Conservation (phyloP, 495 filamentous ascomycete species). For the Tuber aestivum region DNA sequence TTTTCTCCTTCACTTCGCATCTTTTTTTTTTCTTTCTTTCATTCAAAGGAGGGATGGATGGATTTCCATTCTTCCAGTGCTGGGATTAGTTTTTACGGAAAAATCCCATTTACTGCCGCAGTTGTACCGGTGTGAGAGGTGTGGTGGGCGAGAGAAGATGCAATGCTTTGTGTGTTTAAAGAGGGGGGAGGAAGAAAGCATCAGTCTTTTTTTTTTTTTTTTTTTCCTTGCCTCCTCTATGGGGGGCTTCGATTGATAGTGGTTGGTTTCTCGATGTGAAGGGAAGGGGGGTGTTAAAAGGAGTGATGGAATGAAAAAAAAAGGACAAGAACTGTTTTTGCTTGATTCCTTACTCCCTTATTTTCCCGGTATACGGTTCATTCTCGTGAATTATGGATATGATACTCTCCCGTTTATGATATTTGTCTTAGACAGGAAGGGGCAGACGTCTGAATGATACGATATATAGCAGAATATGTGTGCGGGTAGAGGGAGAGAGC, state of each 20-base stretch:
- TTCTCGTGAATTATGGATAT: background rate
- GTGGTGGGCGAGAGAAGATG: slow-evolving; percentile 24
- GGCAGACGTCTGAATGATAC: background rate
- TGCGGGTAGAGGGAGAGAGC: background rate
- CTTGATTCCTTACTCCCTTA: background rate
- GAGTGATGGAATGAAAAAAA: background rate
- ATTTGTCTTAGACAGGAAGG: background rate
- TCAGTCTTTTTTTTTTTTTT: background rate
- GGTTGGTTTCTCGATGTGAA: background rate
- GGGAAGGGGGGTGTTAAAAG: background rate
- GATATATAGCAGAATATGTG: background rate
- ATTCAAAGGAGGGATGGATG: slow-evolving; percentile 31
- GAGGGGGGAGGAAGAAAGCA: slow-evolving; percentile 16
- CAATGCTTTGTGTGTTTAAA: slow-evolving; percentile 28
- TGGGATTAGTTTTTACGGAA: slow-evolving; percentile 29
- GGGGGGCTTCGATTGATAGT: background rate
- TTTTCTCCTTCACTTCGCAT: slow-evolving; percentile 22
- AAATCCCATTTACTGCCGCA: slow-evolving; percentile 34
- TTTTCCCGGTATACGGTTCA: slow-evolving; percentile 4
- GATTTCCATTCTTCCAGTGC: slow-evolving; percentile 30
- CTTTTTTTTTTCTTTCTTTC: slow-evolving; percentile 19
- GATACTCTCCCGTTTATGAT: background rate
- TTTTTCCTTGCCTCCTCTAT: background rate
- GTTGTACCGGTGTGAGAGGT: slow-evolving; percentile 14
- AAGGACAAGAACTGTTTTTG: background rate